Evolutionary conservation across 257 asterid genomes (phyloP).

Genomic region (Mitragyna speciosa): DNA sequence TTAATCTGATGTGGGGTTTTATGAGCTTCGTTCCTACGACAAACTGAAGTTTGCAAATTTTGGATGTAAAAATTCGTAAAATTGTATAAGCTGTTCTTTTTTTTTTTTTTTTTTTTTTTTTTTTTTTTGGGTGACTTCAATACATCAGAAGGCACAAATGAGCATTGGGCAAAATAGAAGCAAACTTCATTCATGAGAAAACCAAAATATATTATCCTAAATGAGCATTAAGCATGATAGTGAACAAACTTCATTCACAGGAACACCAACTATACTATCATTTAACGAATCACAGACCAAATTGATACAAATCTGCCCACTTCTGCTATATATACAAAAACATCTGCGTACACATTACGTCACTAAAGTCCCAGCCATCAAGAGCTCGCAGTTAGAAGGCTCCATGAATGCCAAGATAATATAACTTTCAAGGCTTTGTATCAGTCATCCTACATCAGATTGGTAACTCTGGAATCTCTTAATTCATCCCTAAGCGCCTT

Average conservation of each 20-base stretch:
- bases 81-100: not conserved
- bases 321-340: not conserved
- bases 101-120: no score
- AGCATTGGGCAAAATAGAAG: not conserved
- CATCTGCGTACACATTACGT: not conserved
- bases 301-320: not conserved
- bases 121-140: no score
- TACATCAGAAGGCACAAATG: not conserved
- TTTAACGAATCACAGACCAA: not conserved
- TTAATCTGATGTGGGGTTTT: not conserved
- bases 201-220: not conserved
- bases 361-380: not conserved
- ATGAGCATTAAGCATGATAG: not conserved
- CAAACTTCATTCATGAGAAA: not conserved
- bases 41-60: not conserved
- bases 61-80: not conserved
- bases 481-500: constrained; percentile 39
- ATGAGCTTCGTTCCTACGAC: not conserved
- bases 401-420: not conserved
- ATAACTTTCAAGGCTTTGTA: not conserved
- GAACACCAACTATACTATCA: not conserved
- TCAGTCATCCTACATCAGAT: not conserved
- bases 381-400: not conserved
- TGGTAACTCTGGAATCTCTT: constrained; percentile 1
- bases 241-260: not conserved